Conservation (phyloP, 805 yeast genomes). For the Suhomyces kilbournensis region DNA sequence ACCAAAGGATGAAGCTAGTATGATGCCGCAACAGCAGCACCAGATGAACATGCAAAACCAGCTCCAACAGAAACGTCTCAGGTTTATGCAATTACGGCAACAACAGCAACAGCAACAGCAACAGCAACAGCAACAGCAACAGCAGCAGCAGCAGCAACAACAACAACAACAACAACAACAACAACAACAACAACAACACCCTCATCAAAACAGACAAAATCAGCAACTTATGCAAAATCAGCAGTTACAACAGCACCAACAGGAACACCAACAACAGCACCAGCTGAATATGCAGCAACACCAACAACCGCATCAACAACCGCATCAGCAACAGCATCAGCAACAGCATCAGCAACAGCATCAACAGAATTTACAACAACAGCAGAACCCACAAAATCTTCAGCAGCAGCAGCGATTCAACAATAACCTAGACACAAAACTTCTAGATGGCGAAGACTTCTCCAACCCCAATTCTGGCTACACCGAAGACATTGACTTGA, state of each 20-base stretch:
- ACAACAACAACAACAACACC: neutral
- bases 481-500: neutral
- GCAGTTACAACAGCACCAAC: slow-evolving; percentile 2
- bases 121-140: neutral
- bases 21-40: slow-evolving; percentile 13
- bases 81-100: slow-evolving; percentile 15
- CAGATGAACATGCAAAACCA: slow-evolving; percentile 17
- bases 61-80: slow-evolving; percentile 15
- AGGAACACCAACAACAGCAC: neutral
- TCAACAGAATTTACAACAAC: neutral
- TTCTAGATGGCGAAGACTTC: neutral
- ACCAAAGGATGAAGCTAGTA: slow-evolving; percentile 3
- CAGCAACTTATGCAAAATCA: slow-evolving; percentile 2
- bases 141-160: slow-evolving; percentile 7
- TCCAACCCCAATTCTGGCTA: neutral
- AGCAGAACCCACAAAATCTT: neutral
- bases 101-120: slow-evolving; percentile 4
- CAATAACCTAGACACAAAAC: neutral
- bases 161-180: slow-evolving; percentile 1
- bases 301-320: neutral
- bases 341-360: neutral
- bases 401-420: neutral
- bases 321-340: neutral
- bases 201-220: neutral
- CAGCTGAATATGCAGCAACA: slow-evolving; percentile 2